These are phyloP conservation scores for Mayamaea pseudoterrestris DNA, from an alignment of 108 stramenopile species.

Conservation along the genomic window DNA sequence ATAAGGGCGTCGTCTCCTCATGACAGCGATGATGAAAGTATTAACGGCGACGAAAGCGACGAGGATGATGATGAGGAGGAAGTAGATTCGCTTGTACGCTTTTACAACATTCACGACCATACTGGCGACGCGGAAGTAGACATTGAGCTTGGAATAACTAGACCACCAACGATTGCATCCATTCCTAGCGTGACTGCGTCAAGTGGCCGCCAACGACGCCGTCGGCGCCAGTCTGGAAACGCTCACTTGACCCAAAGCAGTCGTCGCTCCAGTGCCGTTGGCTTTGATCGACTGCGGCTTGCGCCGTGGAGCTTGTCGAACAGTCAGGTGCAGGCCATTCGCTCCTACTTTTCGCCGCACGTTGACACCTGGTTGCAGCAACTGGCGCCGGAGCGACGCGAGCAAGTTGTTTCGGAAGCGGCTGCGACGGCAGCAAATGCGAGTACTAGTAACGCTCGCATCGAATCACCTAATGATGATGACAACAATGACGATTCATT, in stretches of 20 bases:
- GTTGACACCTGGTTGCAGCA: conserved; percentile 56
- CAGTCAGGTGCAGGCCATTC: conserved; percentile 59
- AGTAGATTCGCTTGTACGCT: background rate
- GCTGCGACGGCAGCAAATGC: background rate
- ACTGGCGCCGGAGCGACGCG: too few species aligned
- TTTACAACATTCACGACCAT: background rate
- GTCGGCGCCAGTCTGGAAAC: background rate
- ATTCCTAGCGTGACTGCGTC: conserved; percentile 1
- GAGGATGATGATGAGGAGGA: conserved; percentile 21
- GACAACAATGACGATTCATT: conserved; percentile 17
- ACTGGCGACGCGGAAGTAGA: conserved; percentile 13
- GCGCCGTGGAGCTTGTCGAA: conserved; percentile 38
- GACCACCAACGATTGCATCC: background rate
- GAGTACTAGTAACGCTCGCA: background rate
- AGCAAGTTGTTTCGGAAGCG: conserved; percentile 1
- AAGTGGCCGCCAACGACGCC: conserved; percentile 4
- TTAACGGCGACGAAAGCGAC: conserved; percentile 1
- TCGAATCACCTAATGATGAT: conserved; percentile 9
- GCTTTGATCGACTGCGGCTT: conserved; percentile 71
- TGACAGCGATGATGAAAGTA: too few species aligned
- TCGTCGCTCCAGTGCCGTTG: conserved; percentile 22
- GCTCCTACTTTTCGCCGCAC: conserved; percentile 61
- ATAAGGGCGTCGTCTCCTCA: background rate
- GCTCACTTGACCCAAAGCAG: background rate
- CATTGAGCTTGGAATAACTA: conserved; percentile 2